phyloP scores from a whole-genome alignment of 1,284 basidiomycete species.

The Veloboletus limbatus region DNA sequence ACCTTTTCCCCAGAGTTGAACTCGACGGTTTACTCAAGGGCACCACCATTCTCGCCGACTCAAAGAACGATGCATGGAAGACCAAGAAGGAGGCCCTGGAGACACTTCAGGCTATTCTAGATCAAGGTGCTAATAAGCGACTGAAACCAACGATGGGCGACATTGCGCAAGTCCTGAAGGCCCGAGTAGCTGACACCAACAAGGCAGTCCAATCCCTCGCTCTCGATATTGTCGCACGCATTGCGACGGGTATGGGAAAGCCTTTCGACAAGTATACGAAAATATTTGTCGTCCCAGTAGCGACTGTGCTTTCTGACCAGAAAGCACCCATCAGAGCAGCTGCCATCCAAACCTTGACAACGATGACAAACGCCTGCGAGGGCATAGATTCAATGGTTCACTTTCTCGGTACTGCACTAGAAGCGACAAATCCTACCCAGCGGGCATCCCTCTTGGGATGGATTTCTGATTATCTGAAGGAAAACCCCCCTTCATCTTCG shows the following conservation, averaged over 20 bases:
- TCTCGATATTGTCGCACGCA: constrained; percentile 85
- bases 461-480: constrained; percentile 80
- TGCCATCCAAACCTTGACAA: constrained; percentile 75
- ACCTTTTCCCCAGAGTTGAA: constrained; percentile 94
- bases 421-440: constrained; percentile 86
- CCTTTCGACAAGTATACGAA: constrained; percentile 90
- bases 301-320: constrained; percentile 88
- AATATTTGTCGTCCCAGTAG: constrained; percentile 75
- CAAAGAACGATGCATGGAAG: constrained; percentile 96
- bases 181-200: constrained; percentile 89
- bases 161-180: constrained; percentile 85
- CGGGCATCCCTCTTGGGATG: constrained; percentile 83
- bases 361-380: constrained; percentile 84
- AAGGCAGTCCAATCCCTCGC: constrained; percentile 91
- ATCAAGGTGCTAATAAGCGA: constrained; percentile 89
- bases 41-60: constrained; percentile 79
- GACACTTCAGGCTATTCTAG: constrained; percentile 76
- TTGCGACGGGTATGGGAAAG: constrained; percentile 93
- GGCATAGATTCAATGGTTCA: constrained; percentile 80
- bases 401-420: constrained; percentile 78
- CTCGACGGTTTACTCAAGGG: constrained; percentile 84
- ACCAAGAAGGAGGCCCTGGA: constrained; percentile 95
- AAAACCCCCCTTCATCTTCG: constrained; percentile 50
- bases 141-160: constrained; percentile 93
- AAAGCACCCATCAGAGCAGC: constrained; percentile 85